Conservation (phyloP, 2,329 filamentous ascomycete species). For the Cadophora malorum region DNA sequence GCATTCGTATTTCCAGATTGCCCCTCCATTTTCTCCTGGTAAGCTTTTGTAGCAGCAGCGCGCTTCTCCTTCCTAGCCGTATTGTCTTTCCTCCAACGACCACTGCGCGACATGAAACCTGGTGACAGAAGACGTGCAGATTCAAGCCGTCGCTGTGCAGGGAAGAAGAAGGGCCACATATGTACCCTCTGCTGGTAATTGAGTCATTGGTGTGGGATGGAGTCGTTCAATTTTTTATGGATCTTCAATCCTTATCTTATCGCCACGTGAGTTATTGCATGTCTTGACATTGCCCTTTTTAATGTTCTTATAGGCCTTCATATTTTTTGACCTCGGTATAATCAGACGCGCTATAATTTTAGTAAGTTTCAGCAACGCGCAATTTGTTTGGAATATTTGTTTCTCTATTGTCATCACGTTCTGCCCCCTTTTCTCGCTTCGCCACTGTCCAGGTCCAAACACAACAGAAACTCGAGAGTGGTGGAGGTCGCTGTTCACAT, state of each 20-base stretch:
- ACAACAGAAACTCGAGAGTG: background rate
- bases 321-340: too few relatives aligned
- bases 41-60: conserved; percentile 22
- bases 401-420: conserved; percentile 54
- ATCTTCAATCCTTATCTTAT: conserved; percentile 47
- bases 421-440: conserved; percentile 34
- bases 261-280: background rate
- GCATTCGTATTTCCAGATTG: conserved; percentile 24
- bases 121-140: conserved; percentile 42
- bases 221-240: conserved; percentile 39
- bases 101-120: conserved; percentile 30
- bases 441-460: background rate
- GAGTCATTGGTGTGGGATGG: conserved; percentile 3
- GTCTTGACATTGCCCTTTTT: too few relatives aligned
- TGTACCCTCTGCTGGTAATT: conserved; percentile 35
- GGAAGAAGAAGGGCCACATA: conserved; percentile 28
- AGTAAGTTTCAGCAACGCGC: too few relatives aligned
- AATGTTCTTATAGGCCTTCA: too few relatives aligned
- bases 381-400: too few relatives aligned
- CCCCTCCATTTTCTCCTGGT: conserved; percentile 27
- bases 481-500: too few relatives aligned
- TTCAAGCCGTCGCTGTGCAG: conserved; percentile 22
- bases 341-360: too few relatives aligned
- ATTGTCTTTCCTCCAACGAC: conserved; percentile 31
- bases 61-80: conserved; percentile 27